Conservation (phyloP, 228 moss, liverwort and hornwort genomes). For the Sphagnum fallax region DNA sequence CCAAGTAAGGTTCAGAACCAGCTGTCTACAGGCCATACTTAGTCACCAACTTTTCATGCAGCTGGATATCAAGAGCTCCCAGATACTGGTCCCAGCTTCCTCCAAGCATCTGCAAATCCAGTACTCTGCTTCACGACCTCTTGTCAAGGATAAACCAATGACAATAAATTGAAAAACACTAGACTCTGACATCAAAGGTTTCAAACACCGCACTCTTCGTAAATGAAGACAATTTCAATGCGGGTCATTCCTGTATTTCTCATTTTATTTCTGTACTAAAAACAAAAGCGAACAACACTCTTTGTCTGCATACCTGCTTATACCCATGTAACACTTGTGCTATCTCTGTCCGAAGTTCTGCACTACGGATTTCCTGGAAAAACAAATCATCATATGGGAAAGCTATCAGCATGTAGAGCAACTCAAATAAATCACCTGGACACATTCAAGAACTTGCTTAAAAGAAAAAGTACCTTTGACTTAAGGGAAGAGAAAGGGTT, state of each 20-base stretch:
- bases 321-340: conserved; percentile 90
- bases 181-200: neutral
- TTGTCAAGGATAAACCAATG: neutral
- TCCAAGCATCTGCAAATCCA: conserved; percentile 59
- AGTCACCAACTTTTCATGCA: conserved; percentile 89
- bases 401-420: neutral
- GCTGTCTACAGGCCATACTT: conserved; percentile 47
- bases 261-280: no score
- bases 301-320: conserved; percentile 52
- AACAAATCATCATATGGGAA: neutral
- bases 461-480: no score
- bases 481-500: no score
- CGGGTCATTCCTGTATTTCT: no score
- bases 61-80: conserved; percentile 66
- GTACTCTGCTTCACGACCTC: neutral
- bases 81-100: conserved; percentile 87
- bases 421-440: no score
- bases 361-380: conserved; percentile 78
- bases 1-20: no score
- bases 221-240: no score
- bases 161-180: neutral
- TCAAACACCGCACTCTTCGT: neutral
- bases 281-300: no score
- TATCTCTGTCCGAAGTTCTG: conserved; percentile 82
- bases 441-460: no score